Percentiles rank a stretch among this genome's conserved stretches.
These are phyloP conservation scores for Fraxinus greggii DNA, from an alignment of 305 asterid genomes.

Conservation along the genomic window DNA sequence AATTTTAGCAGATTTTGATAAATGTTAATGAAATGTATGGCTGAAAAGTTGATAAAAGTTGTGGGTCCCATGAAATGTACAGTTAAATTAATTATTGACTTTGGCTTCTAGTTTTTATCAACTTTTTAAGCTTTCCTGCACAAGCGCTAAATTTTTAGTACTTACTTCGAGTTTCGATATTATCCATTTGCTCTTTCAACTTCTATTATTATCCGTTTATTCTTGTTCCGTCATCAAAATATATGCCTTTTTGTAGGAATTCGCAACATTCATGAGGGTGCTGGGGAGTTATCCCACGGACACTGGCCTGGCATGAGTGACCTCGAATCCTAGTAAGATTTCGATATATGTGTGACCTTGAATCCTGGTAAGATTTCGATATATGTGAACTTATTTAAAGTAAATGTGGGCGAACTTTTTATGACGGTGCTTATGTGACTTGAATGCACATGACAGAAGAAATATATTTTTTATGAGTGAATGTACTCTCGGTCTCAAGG, in stretches of 20 bases:
- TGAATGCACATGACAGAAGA: neutral
- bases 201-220: neutral
- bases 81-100: neutral
- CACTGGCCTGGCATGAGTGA: constrained; percentile 55
- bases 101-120: neutral
- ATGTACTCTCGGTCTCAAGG: neutral
- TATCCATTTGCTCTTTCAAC: neutral
- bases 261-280: constrained; percentile 87
- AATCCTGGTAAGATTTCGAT: constrained; percentile 27
- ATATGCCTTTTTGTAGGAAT: constrained; percentile 57
- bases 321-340: constrained; percentile 27
- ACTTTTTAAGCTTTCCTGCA: neutral
- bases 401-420: neutral
- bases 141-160: neutral
- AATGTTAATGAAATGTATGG: neutral
- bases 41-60: neutral
- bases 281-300: constrained; percentile 96
- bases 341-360: neutral
- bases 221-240: neutral
- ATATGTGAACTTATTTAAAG: neutral
- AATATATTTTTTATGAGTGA: neutral
- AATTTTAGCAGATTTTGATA: neutral
- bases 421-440: neutral
- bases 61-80: neutral
- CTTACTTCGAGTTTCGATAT: neutral